Evolutionary conservation across 2,329 filamentous ascomycete genomes (phyloP).

Genomic region (Paraconiothyrium sp.): DNA sequence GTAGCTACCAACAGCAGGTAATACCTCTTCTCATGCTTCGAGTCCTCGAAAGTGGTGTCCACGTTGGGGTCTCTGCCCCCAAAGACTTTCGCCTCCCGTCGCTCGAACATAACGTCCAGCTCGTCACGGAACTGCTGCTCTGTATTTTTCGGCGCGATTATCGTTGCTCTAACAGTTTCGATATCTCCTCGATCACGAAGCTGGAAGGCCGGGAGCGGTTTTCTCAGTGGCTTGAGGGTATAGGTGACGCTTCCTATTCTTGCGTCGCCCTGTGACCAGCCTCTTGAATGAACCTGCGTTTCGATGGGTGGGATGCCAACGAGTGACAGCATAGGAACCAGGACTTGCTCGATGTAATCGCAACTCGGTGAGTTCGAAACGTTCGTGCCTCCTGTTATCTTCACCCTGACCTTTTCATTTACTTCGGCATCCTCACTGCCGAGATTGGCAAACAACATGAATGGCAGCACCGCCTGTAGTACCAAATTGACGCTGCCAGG

Average conservation of each 20-base stretch:
- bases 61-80: constrained; percentile 23
- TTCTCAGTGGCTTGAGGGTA: constrained; percentile 54
- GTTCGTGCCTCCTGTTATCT: constrained; percentile 67
- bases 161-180: constrained; percentile 44
- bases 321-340: constrained; percentile 61
- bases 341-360: constrained; percentile 66
- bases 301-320: constrained; percentile 62
- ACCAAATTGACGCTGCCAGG: constrained; percentile 66
- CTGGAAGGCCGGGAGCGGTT: constrained; percentile 48
- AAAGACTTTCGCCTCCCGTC: constrained; percentile 28
- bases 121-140: constrained; percentile 42
- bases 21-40: constrained; percentile 55
- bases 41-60: constrained; percentile 52
- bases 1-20: constrained; percentile 67
- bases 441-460: constrained; percentile 57
- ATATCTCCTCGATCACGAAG: constrained; percentile 41
- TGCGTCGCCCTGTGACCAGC: constrained; percentile 62
- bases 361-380: constrained; percentile 63
- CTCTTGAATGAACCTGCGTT: constrained; percentile 56
- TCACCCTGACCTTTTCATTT: constrained; percentile 44
- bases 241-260: constrained; percentile 62
- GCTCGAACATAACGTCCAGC: constrained; percentile 36
- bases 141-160: constrained; percentile 48
- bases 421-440: constrained; percentile 5
- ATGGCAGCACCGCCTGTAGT: constrained; percentile 68